These are phyloP conservation scores for Pelargonium citronellum DNA, from an alignment of 441 rosid species.

Conservation along the genomic window DNA sequence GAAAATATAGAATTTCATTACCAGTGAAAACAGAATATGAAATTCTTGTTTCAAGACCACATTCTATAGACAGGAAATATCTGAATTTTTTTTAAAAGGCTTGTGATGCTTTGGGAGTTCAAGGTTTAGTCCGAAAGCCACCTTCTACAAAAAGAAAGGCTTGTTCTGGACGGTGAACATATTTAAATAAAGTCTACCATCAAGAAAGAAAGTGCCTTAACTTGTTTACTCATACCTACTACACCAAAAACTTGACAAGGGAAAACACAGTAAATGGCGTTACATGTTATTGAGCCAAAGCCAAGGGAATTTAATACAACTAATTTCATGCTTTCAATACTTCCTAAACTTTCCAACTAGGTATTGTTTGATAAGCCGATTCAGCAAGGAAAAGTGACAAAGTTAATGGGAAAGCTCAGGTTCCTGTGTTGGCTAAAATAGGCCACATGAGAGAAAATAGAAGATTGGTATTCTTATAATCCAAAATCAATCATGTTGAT, in stretches of 20 bases:
- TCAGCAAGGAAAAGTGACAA: too few species aligned
- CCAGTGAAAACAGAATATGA: not conserved
- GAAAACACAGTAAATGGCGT: not conserved
- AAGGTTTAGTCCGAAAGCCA: not conserved
- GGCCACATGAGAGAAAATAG: too few species aligned
- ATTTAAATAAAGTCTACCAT: not conserved
- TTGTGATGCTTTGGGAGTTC: not conserved
- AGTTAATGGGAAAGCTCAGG: too few species aligned
- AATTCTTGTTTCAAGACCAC: too few species aligned
- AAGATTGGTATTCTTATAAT: too few species aligned
- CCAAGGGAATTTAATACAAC: not conserved
- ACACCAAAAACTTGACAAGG: not conserved
- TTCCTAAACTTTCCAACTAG: not conserved
- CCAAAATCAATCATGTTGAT: too few species aligned
- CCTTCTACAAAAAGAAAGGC: not conserved
- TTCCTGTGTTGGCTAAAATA: too few species aligned
- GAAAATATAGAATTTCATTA: not conserved
- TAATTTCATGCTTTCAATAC: not conserved
- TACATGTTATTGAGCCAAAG: not conserved
- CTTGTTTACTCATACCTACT: not conserved
- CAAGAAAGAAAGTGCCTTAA: not conserved
- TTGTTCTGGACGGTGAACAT: not conserved
- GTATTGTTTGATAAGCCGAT: too few species aligned
- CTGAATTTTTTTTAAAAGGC: not conserved
- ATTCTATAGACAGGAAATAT: not conserved